Conservation (phyloP, 2,329 filamentous ascomycete genomes). For the Alternaria longipes region DNA sequence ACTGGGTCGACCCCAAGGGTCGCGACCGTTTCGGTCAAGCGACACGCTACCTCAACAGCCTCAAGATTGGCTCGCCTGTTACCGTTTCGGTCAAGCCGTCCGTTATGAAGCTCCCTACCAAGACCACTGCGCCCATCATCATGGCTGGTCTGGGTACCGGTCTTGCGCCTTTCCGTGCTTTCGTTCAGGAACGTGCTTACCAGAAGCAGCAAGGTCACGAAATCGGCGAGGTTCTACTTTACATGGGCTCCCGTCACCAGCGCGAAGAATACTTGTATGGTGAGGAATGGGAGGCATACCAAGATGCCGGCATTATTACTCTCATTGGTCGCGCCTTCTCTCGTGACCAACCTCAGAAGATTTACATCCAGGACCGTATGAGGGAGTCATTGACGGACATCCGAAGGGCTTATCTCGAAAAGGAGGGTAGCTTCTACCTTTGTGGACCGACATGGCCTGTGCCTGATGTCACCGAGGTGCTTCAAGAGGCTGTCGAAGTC, state of each 20-base stretch:
- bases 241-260: slow-evolving; percentile 96
- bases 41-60: slow-evolving; percentile 83
- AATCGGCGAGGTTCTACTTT: slow-evolving; percentile 90
- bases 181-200: slow-evolving; percentile 97
- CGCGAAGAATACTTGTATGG: slow-evolving; percentile 98
- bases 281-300: slow-evolving; percentile 98
- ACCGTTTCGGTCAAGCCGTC: slow-evolving; percentile 97
- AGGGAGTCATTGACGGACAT: slow-evolving; percentile 85
- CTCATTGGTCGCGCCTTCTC: slow-evolving; percentile 93
- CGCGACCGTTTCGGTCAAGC: slow-evolving; percentile 92
- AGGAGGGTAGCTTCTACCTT: slow-evolving; percentile 94
- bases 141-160: slow-evolving; percentile 99
- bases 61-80: slow-evolving; percentile 78
- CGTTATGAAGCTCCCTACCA: slow-evolving; percentile 96
- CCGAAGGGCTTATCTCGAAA: slow-evolving; percentile 82
- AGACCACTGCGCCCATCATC: slow-evolving; percentile 90
- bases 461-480: slow-evolving; percentile 91
- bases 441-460: slow-evolving; percentile 99
- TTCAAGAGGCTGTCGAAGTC: slow-evolving; percentile 87
- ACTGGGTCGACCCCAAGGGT: slow-evolving; percentile 89
- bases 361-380: slow-evolving; percentile 99
- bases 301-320: slow-evolving; percentile 94
- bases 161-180: slow-evolving; percentile 98
- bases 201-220: slow-evolving; percentile 97
- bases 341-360: slow-evolving; percentile 96